phyloP scores from a whole-genome alignment of 495 filamentous ascomycete species.

The Haplographium delicatum region DNA sequence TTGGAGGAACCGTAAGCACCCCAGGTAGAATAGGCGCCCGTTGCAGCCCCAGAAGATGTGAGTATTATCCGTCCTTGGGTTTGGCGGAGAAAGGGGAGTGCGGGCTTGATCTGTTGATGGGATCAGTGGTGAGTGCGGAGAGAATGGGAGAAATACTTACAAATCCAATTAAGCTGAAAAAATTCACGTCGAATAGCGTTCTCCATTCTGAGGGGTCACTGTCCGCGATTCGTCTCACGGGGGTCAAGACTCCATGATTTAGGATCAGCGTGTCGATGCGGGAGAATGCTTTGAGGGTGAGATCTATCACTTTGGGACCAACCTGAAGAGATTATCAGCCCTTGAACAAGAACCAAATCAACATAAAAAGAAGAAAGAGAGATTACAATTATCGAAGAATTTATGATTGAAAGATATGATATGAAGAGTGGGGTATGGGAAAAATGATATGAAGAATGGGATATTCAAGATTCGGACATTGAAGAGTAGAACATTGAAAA shows the following conservation, averaged over 20 bases:
- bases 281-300: constrained; percentile 61
- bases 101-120: constrained; percentile 62
- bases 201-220: constrained; percentile 66
- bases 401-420: background rate
- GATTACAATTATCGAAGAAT: background rate
- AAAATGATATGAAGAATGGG: too few relatives aligned
- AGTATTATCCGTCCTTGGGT: constrained; percentile 67
- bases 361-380: background rate
- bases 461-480: too few relatives aligned
- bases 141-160: constrained; percentile 44
- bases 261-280: constrained; percentile 75
- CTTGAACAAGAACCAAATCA: too few relatives aligned
- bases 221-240: constrained; percentile 67
- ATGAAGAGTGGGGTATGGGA: too few relatives aligned
- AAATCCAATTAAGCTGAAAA: constrained; percentile 73
- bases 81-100: constrained; percentile 64
- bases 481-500: too few relatives aligned
- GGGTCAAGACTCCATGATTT: constrained; percentile 79
- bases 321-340: constrained; percentile 34
- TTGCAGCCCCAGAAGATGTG: constrained; percentile 70
- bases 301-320: constrained; percentile 54
- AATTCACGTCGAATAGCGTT: constrained; percentile 71
- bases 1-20: constrained; percentile 77
- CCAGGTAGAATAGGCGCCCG: constrained; percentile 67
- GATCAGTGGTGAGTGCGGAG: background rate